Percentiles rank a stretch among this genome's conserved stretches.
Conservation (phyloP, 331 rosid species). For the Prunus yedoensis region DNA sequence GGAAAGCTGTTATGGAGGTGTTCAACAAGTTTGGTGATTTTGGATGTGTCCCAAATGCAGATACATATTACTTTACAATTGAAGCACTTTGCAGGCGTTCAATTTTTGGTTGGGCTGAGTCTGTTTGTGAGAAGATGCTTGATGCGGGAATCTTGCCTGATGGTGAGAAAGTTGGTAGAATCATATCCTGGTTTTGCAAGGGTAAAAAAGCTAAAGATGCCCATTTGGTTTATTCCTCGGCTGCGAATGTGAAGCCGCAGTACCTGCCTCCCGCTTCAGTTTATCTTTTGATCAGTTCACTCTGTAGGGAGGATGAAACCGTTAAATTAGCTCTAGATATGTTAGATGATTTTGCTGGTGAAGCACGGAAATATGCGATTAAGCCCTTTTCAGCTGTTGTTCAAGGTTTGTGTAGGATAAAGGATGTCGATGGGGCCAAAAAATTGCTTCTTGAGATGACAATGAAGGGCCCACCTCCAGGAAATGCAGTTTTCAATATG, state of each 20-base stretch:
- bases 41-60: slow-evolving; percentile 55
- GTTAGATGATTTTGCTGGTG: slow-evolving; percentile 47
- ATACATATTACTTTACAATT: slow-evolving; percentile 53
- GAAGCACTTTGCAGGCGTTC: slow-evolving; percentile 65
- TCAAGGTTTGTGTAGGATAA: slow-evolving; percentile 62
- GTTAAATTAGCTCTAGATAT: slow-evolving; percentile 55
- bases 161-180: slow-evolving; percentile 52
- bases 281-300: slow-evolving; percentile 43
- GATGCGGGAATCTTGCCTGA: slow-evolving; percentile 45
- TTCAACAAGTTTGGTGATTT: slow-evolving; percentile 50
- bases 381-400: slow-evolving; percentile 62
- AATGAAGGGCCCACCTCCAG: slow-evolving; percentile 76
- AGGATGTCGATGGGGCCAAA: slow-evolving; percentile 52
- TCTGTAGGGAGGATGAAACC: slow-evolving; percentile 49
- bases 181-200: slow-evolving; percentile 70
- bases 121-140: slow-evolving; percentile 59
- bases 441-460: slow-evolving; percentile 59
- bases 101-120: slow-evolving; percentile 53
- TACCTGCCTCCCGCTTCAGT: slow-evolving; percentile 32
- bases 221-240: slow-evolving; percentile 47
- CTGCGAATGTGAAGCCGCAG: slow-evolving; percentile 39
- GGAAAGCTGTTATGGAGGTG: slow-evolving; percentile 64
- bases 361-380: slow-evolving; percentile 42
- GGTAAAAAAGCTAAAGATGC: slow-evolving; percentile 53
- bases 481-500: slow-evolving; percentile 56